phyloP scores from a whole-genome alignment of 2,329 filamentous ascomycete species.

The Emergomyces pasteurianus region DNA sequence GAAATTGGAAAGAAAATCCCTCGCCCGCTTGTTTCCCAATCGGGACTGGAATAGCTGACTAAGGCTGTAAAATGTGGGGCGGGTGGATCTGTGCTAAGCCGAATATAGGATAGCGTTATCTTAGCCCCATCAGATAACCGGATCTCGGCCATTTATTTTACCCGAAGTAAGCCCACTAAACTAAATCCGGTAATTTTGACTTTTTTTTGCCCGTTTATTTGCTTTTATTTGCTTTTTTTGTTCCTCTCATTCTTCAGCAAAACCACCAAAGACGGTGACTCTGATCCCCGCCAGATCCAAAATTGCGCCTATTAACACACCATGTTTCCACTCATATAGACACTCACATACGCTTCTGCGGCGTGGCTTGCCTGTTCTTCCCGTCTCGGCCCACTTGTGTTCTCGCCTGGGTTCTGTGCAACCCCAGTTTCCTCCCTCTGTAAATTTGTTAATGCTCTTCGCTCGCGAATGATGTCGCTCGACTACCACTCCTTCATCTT shows the following conservation, averaged over 20 bases:
- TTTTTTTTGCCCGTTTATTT: background rate
- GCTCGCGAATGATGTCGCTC: background rate
- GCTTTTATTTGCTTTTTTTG: background rate
- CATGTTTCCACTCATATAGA: background rate
- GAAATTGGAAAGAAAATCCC: background rate
- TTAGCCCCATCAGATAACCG: slow-evolving; percentile 34
- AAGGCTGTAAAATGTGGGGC: background rate
- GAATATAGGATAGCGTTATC: background rate
- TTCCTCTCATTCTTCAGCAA: background rate
- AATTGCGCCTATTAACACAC: background rate
- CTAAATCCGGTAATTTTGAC: background rate
- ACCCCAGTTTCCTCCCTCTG: background rate
- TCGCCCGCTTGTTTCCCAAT: background rate
- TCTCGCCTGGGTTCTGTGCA: background rate
- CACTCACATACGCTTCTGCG: background rate
- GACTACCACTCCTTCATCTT: background rate
- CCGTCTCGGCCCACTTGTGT: background rate
- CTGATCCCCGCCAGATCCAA: background rate
- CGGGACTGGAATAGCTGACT: background rate
- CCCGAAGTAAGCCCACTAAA: background rate
- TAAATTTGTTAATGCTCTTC: background rate
- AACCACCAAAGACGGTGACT: background rate
- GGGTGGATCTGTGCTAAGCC: background rate
- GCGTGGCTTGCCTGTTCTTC: background rate
- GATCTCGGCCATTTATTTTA: slow-evolving; percentile 20